These are phyloP conservation scores for Colletotrichum gloeosporioides DNA, from an alignment of 2,329 filamentous ascomycete species.

Conservation along the genomic window DNA sequence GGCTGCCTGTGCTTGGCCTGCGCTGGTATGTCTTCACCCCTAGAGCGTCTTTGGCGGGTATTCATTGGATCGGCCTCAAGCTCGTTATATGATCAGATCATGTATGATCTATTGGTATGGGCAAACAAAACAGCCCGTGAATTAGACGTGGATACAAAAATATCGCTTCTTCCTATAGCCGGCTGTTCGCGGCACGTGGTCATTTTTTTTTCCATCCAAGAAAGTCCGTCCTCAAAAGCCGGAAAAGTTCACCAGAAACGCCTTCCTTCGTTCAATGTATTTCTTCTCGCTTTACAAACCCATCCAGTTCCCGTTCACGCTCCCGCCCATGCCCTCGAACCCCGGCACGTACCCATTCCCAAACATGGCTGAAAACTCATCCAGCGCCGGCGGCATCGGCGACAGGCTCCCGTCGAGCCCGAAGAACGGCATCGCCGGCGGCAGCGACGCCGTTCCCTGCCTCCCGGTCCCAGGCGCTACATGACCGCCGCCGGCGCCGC, in stretches of 20 bases:
- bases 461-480: constrained; percentile 12
- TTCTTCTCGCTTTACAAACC: not conserved
- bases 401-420: constrained; percentile 41
- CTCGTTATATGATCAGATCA: not conserved
- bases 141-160: not conserved
- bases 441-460: constrained; percentile 28
- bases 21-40: not conserved
- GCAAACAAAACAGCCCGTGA: not conserved
- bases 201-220: not conserved
- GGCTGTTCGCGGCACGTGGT: not conserved
- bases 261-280: not conserved
- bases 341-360: constrained; percentile 15
- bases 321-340: constrained; percentile 5
- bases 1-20: not conserved
- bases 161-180: not conserved
- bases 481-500: not conserved
- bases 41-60: not conserved
- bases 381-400: constrained; percentile 42
- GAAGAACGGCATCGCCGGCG: constrained; percentile 36
- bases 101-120: not conserved
- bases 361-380: constrained; percentile 34
- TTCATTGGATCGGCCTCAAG: not conserved
- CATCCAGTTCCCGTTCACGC: constrained; percentile 12
- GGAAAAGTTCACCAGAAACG: not conserved
- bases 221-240: not conserved